Conservation (phyloP, 768 basidiomycete species). For the Astraeus odoratus region DNA sequence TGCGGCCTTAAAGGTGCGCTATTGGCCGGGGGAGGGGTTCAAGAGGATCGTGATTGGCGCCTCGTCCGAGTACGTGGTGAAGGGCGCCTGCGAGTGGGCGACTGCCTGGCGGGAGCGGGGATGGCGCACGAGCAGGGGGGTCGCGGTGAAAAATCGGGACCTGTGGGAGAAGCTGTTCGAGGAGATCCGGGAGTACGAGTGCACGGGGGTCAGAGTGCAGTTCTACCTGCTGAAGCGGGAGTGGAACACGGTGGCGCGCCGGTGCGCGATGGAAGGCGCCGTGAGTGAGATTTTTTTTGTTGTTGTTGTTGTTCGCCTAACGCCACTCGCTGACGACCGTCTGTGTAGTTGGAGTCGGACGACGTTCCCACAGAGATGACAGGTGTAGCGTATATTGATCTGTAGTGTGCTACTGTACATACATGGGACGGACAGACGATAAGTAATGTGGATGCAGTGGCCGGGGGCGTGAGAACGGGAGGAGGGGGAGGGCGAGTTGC, state of each 20-base stretch:
- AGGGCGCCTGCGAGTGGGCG: constrained; percentile 18
- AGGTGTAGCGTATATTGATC: not conserved
- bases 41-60: constrained; percentile 25
- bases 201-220: constrained; percentile 3
- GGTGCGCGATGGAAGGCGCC: constrained; percentile 1
- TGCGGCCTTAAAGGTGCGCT: constrained; percentile 14
- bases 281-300: too few species aligned
- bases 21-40: constrained; percentile 26
- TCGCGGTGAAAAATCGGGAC: constrained; percentile 7
- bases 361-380: not conserved
- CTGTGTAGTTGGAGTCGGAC: not conserved
- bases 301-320: not conserved
- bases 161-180: constrained; percentile 7
- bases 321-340: not conserved
- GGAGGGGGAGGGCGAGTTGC: constrained; percentile 14
- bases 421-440: not conserved
- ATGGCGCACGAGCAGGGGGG: constrained; percentile 8
- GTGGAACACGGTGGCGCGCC: constrained; percentile 2
- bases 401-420: too few species aligned
- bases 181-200: constrained; percentile 4
- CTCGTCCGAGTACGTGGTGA: constrained; percentile 26
- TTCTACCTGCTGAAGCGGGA: constrained; percentile 3
- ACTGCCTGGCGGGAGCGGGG: constrained; percentile 16
- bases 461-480: constrained; percentile 12
- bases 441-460: not conserved